A percentile compares a stretch with the other conserved stretches of the same genome.
phyloP scores from a whole-genome alignment of 345 rosid genomes.

The Linum usitatissimum region DNA sequence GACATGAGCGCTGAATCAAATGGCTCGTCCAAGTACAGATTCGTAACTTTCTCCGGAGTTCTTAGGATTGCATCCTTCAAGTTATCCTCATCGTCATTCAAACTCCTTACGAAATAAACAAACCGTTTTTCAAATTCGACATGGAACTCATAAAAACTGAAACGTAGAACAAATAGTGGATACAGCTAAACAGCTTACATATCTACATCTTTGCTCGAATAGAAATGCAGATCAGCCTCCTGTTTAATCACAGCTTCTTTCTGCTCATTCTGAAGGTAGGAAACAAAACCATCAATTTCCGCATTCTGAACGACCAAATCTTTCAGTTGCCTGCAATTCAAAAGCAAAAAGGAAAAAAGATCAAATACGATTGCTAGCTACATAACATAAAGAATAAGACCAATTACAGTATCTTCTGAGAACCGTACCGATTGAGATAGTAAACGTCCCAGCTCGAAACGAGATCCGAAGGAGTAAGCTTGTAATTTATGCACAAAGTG shows the following conservation, averaged over 20 bases:
- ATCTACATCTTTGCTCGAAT: slow-evolving; percentile 77
- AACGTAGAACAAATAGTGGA: not conserved
- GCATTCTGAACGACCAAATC: slow-evolving; percentile 46
- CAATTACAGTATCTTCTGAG: not conserved
- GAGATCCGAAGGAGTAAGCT: slow-evolving; percentile 60
- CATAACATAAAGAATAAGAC: not conserved
- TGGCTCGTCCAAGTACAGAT: slow-evolving; percentile 26
- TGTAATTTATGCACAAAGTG: slow-evolving; percentile 66
- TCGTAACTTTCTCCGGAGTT: slow-evolving; percentile 41
- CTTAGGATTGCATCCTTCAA: slow-evolving; percentile 33
- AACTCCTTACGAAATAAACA: slow-evolving; percentile 35
- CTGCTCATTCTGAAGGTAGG: slow-evolving; percentile 75
- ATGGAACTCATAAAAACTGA: not conserved
- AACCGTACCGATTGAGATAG: slow-evolving; percentile 63
- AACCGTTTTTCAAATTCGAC: not conserved
- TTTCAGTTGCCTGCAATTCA: slow-evolving; percentile 37
- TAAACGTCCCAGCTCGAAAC: slow-evolving; percentile 89
- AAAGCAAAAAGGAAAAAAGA: not conserved
- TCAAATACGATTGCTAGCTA: not conserved
- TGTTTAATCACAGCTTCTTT: slow-evolving; percentile 48
- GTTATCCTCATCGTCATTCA: slow-evolving; percentile 49
- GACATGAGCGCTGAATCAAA: slow-evolving; percentile 32
- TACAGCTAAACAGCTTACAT: slow-evolving; percentile 40
- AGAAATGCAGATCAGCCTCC: slow-evolving; percentile 57
- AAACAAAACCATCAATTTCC: slow-evolving; percentile 77